Conservation (phyloP, 805 yeast species). For the Teunomyces barrocoloradensis region DNA sequence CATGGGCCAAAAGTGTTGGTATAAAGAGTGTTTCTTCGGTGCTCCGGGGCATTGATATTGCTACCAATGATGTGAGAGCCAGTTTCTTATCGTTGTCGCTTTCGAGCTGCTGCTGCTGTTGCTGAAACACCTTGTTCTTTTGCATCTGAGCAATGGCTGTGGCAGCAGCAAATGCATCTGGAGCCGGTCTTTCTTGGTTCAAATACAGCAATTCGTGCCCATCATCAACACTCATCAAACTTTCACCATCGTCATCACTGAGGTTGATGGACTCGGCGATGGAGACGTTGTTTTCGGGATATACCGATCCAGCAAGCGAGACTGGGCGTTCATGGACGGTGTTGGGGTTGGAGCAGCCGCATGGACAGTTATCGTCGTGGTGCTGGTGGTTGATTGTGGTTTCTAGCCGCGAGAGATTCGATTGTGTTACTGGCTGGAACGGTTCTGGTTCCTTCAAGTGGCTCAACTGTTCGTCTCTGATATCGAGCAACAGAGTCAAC, state of each 20-base stretch:
- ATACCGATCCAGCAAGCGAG: constrained; percentile 61
- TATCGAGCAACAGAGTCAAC: constrained; percentile 58
- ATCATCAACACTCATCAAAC: constrained; percentile 30
- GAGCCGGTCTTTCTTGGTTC: constrained; percentile 64
- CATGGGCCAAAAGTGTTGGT: constrained; percentile 66
- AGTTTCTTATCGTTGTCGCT: constrained; percentile 31
- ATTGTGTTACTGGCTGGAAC: constrained; percentile 6
- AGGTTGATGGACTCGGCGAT: constrained; percentile 39
- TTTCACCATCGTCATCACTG: constrained; percentile 33
- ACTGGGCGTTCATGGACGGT: constrained; percentile 63
- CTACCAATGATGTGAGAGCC: constrained; percentile 47
- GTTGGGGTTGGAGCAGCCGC: constrained; percentile 56
- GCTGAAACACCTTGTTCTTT: constrained; percentile 18
- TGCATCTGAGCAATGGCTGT: constrained; percentile 59
- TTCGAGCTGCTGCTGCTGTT: constrained; percentile 20
- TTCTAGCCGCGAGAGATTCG: constrained; percentile 7
- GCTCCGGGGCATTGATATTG: constrained; percentile 70
- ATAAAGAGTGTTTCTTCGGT: constrained; percentile 77
- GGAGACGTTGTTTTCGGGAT: constrained; percentile 33
- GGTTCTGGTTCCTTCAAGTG: constrained; percentile 14
- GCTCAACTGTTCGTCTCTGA: constrained; percentile 63
- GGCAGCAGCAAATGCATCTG: constrained; percentile 68
- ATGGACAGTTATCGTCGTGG: constrained; percentile 46
- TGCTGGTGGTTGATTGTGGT: constrained; percentile 12
- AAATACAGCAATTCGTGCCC: background rate